Conservation (phyloP, 1,139 yeast species). For the Yamadazyma dushanensis region DNA sequence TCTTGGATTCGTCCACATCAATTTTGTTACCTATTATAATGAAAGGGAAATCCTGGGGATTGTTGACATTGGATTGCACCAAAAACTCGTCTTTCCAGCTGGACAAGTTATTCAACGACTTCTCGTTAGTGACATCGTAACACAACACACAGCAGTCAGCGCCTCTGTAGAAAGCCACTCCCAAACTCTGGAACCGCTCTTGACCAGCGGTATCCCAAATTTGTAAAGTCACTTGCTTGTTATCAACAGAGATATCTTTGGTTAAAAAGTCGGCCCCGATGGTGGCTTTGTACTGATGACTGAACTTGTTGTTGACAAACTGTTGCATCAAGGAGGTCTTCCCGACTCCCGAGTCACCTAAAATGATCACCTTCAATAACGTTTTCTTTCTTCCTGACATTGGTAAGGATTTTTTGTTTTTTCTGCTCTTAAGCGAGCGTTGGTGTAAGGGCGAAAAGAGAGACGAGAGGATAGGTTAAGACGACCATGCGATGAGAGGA, state of each 20-base stretch:
- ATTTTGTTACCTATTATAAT: slow-evolving; percentile 93
- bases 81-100: slow-evolving; percentile 96
- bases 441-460: slow-evolving; percentile 4
- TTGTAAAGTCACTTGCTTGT: slow-evolving; percentile 75
- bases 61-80: slow-evolving; percentile 87
- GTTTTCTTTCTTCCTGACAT: slow-evolving; percentile 88
- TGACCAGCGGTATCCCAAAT: slow-evolving; percentile 99
- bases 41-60: slow-evolving; percentile 95
- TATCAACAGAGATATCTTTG: slow-evolving; percentile 79
- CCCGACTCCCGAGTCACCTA: slow-evolving; percentile 98
- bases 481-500: not conserved
- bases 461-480: no score
- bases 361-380: slow-evolving; percentile 85
- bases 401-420: not conserved
- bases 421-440: not conserved
- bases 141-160: slow-evolving; percentile 98
- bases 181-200: slow-evolving; percentile 93
- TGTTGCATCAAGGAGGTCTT: slow-evolving; percentile 96
- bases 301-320: slow-evolving; percentile 91
- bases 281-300: slow-evolving; percentile 95
- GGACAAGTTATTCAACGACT: slow-evolving; percentile 85
- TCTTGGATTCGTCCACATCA: slow-evolving; percentile 89
- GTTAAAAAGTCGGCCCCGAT: slow-evolving; percentile 97
- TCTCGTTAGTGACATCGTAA: slow-evolving; percentile 90
- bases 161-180: slow-evolving; percentile 96